Percentiles rank a stretch among this genome's conserved stretches.
phyloP scores from a whole-genome alignment of 1,139 yeast species.

The Petasospora rhodanensis region DNA sequence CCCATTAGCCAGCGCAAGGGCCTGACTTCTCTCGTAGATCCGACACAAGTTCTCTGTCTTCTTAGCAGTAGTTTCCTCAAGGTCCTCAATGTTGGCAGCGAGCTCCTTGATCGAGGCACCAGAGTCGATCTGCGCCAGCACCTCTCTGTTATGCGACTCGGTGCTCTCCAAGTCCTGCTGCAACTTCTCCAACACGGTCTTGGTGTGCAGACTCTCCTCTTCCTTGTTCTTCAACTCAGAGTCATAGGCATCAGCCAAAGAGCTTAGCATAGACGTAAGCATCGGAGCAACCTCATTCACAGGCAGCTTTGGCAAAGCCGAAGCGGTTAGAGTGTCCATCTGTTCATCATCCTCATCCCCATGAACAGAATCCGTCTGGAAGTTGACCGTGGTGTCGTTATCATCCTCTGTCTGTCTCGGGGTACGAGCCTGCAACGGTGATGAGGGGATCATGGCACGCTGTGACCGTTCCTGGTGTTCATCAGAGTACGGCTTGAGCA shows the following conservation, averaged over 20 bases:
- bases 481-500: slow-evolving; percentile 23
- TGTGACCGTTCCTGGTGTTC: not conserved
- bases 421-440: no score
- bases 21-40: slow-evolving; percentile 54
- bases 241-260: slow-evolving; percentile 42
- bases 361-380: slow-evolving; percentile 5
- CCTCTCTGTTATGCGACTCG: slow-evolving; percentile 18
- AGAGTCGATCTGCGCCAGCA: slow-evolving; percentile 19
- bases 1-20: slow-evolving; percentile 50
- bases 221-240: slow-evolving; percentile 36
- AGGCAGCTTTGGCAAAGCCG: slow-evolving; percentile 21
- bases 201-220: slow-evolving; percentile 29
- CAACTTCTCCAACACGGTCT: slow-evolving; percentile 18
- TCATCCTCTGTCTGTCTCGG: not conserved
- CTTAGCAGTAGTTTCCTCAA: slow-evolving; percentile 26
- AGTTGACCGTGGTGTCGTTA: slow-evolving; percentile 2
- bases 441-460: not conserved
- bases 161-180: slow-evolving; percentile 21
- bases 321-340: no score
- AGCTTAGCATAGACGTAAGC: slow-evolving; percentile 32
- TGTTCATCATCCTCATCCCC: slow-evolving; percentile 4
- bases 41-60: slow-evolving; percentile 34
- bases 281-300: slow-evolving; percentile 25
- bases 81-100: slow-evolving; percentile 27
- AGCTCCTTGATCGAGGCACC: slow-evolving; percentile 24